These are phyloP conservation scores for Cryptococcus sp. DNA, from an alignment of 1,284 basidiomycete species.

Conservation along the genomic window DNA sequence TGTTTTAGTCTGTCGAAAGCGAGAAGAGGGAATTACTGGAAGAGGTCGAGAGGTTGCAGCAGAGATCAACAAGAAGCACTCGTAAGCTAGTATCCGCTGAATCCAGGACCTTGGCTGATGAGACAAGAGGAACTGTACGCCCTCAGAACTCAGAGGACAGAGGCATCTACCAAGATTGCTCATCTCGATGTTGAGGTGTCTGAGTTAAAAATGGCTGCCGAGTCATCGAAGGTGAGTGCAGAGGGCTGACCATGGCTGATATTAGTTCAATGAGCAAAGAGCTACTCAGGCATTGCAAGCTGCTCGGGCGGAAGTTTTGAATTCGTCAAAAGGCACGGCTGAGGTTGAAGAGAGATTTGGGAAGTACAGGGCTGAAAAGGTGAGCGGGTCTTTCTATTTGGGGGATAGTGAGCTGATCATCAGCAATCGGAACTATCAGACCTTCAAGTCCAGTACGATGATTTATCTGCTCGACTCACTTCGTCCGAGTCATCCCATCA, in stretches of 20 bases:
- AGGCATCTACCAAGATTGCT: slow-evolving; percentile 61
- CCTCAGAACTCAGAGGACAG: slow-evolving; percentile 34
- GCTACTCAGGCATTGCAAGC: slow-evolving; percentile 32
- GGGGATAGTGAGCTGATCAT: not conserved
- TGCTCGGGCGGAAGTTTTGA: slow-evolving; percentile 35
- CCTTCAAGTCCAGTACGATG: slow-evolving; percentile 35
- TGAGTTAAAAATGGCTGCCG: slow-evolving; percentile 69
- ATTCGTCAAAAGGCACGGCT: slow-evolving; percentile 29
- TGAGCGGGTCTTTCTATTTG: slow-evolving; percentile 10
- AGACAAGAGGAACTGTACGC: slow-evolving; percentile 41
- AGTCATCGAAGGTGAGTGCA: slow-evolving; percentile 36
- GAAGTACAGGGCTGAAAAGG: slow-evolving; percentile 38
- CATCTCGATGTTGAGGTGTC: slow-evolving; percentile 77
- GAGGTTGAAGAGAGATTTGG: slow-evolving; percentile 41
- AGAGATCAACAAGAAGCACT: slow-evolving; percentile 23
- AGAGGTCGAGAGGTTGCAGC: slow-evolving; percentile 36
- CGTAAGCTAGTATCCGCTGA: slow-evolving; percentile 19
- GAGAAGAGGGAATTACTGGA: slow-evolving; percentile 43
- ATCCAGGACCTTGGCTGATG: not conserved
- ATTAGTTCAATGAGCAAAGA: slow-evolving; percentile 41
- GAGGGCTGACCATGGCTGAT: slow-evolving; percentile 1
- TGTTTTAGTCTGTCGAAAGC: slow-evolving; percentile 28
- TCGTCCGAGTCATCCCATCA: slow-evolving; percentile 27
- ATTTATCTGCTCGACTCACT: slow-evolving; percentile 25
- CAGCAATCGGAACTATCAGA: slow-evolving; percentile 39